phyloP scores from a whole-genome alignment of 768 basidiomycete species.

The Hypholoma fasciculare region DNA sequence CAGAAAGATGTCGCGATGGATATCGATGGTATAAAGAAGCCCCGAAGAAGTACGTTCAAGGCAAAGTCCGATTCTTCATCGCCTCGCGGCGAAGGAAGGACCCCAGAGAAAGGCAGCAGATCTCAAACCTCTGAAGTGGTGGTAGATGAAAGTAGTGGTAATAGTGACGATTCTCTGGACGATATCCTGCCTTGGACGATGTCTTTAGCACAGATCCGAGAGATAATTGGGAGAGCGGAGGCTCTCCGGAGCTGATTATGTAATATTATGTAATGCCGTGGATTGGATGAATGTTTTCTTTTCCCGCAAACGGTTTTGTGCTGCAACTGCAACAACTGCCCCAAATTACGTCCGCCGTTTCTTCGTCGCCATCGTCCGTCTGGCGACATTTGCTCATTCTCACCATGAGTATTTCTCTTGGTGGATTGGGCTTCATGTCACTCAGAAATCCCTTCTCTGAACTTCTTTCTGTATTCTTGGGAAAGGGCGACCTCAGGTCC shows the following conservation, averaged over 20 bases:
- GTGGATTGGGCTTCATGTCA: conserved; percentile 60
- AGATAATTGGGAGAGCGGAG: conserved; percentile 13
- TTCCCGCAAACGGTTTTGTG: conserved; percentile 9
- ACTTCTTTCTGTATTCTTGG: conserved; percentile 48
- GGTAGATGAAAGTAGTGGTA: background rate
- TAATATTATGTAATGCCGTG: conserved; percentile 3
- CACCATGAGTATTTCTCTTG: conserved; percentile 67
- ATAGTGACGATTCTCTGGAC: background rate
- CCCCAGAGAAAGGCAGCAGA: background rate
- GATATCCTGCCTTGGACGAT: conserved; percentile 15
- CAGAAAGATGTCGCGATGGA: background rate
- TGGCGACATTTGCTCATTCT: conserved; percentile 51
- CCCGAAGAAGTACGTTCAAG: conserved; percentile 1
- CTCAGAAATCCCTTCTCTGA: conserved; percentile 54
- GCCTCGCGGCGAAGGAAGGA: conserved; percentile 1
- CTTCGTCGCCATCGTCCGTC: conserved; percentile 30
- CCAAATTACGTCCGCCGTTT: conserved; percentile 12
- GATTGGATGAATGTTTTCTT: conserved; percentile 16
- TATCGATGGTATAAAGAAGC: background rate
- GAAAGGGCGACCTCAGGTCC: conserved; percentile 67
- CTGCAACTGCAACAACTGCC: conserved; percentile 21
- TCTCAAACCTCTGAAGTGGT: background rate
- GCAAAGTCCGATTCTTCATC: background rate
- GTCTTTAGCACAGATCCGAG: conserved; percentile 9
- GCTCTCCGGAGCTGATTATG: background rate